A percentile compares a stretch with the other conserved stretches of the same genome.
These are phyloP conservation scores for Fusarium chaquense DNA, from an alignment of 2,329 filamentous ascomycete genomes.

Conservation along the genomic window DNA sequence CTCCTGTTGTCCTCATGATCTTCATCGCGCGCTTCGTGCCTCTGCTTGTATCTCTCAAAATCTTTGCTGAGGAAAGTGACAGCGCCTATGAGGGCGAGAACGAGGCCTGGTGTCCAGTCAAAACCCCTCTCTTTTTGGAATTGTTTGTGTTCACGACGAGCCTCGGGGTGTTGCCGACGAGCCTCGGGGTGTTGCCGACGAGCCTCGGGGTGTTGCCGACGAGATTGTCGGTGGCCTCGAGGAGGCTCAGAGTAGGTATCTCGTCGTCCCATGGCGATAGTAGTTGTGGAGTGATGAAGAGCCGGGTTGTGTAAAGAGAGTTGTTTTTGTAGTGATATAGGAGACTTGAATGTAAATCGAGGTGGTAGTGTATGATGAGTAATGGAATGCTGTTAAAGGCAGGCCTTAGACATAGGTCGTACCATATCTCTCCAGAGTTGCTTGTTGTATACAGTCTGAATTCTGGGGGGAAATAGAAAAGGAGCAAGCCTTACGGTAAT, in stretches of 20 bases:
- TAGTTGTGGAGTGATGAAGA: background rate
- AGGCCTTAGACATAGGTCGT: background rate
- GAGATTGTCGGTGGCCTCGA: conserved; percentile 13
- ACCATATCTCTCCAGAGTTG: background rate
- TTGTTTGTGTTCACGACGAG: conserved; percentile 41
- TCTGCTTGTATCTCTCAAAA: conserved; percentile 40
- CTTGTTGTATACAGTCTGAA: background rate
- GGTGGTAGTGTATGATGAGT: background rate
- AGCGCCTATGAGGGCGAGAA: conserved; percentile 54
- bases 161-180: conserved; percentile 10
- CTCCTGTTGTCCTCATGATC: background rate
- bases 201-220: conserved; percentile 11
- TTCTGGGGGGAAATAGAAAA: background rate
- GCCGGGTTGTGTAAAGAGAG: background rate
- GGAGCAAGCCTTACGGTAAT: background rate
- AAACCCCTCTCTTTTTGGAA: conserved; percentile 52
- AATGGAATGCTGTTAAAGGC: background rate
- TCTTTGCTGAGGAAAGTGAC: conserved; percentile 56
- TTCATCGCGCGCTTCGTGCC: conserved; percentile 13
- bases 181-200: no score
- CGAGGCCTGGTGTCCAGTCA: conserved; percentile 56
- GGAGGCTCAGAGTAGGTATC: conserved; percentile 33
- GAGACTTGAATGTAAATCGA: background rate
- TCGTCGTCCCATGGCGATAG: conserved; percentile 36
- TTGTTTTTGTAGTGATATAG: background rate